A percentile compares a stretch with the other conserved stretches of the same genome.
phyloP scores from a whole-genome alignment of 345 rosid genomes.

The Corymbia maculata region DNA sequence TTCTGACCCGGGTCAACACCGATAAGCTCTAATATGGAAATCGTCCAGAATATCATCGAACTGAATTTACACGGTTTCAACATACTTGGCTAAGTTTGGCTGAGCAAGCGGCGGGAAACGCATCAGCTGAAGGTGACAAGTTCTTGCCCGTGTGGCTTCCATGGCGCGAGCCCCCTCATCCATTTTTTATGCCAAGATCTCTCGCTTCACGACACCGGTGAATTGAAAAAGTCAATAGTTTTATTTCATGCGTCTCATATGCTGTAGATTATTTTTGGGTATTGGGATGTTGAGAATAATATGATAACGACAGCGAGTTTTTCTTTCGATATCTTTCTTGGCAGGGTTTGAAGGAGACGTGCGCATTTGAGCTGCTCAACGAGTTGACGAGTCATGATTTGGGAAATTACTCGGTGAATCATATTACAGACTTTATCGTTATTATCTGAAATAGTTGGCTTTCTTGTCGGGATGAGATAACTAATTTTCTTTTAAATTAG shows the following conservation, averaged over 20 bases:
- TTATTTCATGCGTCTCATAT: neutral
- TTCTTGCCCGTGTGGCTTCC: rapidly evolving
- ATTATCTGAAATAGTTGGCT: neutral
- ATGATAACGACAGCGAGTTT: neutral
- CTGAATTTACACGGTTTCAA: neutral
- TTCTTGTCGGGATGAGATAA: neutral
- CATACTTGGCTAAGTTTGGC: neutral
- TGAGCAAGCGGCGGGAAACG: neutral
- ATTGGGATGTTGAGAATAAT: no score
- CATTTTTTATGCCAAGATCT: neutral
- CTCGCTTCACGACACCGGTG: neutral
- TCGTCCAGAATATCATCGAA: neutral
- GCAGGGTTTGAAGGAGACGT: neutral
- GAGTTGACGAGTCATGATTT: neutral
- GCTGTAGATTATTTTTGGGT: neutral
- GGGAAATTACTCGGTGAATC: neutral
- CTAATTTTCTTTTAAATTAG: neutral
- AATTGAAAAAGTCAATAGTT: neutral
- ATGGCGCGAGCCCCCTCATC: neutral
- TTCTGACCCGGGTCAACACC: neutral
- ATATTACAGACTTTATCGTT: no score
- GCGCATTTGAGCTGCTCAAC: neutral
- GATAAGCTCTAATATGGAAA: neutral
- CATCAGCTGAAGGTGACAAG: neutral
- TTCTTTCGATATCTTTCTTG: neutral